These are phyloP conservation scores for Coniochaeta hoffmannii DNA, from an alignment of 2,329 filamentous ascomycete species.

Conservation along the genomic window DNA sequence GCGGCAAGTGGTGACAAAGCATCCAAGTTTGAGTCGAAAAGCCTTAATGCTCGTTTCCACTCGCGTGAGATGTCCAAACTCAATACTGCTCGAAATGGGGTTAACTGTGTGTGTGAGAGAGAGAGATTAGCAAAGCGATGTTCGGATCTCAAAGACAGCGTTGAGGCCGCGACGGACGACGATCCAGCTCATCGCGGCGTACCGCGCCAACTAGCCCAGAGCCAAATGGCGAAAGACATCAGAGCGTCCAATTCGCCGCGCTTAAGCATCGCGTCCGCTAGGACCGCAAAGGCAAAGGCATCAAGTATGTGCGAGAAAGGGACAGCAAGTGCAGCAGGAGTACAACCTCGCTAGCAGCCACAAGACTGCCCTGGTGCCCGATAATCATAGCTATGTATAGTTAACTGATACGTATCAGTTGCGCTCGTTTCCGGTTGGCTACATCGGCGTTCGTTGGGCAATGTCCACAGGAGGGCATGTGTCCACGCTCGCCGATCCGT, in stretches of 20 bases:
- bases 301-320: slow-evolving; percentile 21
- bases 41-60: slow-evolving; percentile 47
- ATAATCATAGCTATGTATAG: slow-evolving; percentile 6
- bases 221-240: slow-evolving; percentile 51
- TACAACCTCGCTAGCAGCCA: slow-evolving; percentile 20
- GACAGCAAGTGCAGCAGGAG: slow-evolving; percentile 31
- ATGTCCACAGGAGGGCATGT: slow-evolving; percentile 62
- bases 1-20: slow-evolving; percentile 36
- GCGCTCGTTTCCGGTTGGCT: too few relatives aligned
- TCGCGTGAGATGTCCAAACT: slow-evolving; percentile 37
- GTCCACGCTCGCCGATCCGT: slow-evolving; percentile 58
- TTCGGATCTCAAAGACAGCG: slow-evolving; percentile 31
- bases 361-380: slow-evolving; percentile 6
- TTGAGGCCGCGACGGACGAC: slow-evolving; percentile 7
- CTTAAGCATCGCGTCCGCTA: slow-evolving; percentile 8
- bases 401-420: too few relatives aligned
- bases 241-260: slow-evolving; percentile 43
- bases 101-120: slow-evolving; percentile 38
- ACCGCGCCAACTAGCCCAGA: slow-evolving; percentile 34
- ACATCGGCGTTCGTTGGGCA: slow-evolving; percentile 49
- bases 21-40: slow-evolving; percentile 36
- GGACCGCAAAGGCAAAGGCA: slow-evolving; percentile 8
- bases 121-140: slow-evolving; percentile 36
- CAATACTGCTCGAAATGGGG: slow-evolving; percentile 34
- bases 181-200: slow-evolving; percentile 29